Evolutionary conservation across 495 filamentous ascomycete species (phyloP), one percentile per base, ranked within the genome.

Genomic region (Usnea hakonensis): DNA sequence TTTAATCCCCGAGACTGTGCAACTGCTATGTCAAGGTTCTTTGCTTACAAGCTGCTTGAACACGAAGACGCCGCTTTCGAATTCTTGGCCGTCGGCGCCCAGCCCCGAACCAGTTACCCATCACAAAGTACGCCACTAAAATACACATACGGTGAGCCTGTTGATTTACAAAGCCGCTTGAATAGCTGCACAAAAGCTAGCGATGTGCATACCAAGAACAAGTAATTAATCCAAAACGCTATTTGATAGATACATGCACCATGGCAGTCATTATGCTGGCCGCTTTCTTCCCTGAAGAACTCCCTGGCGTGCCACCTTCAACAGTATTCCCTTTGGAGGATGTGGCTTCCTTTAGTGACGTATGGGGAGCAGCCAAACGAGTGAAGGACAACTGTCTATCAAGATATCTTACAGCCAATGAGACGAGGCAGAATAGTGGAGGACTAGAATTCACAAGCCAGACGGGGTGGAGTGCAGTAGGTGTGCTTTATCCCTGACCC

Each of bases 191-290:
- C 11, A 17, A 13, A 7, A 50, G 7, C 26, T 11, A 1, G n/a
- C 23, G 23, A 16, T 28, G 26, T 50, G 26, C 26, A 30, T 28
- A 37, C 5, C 17, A 17, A 19, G 2, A 16, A 30, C 8, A 3
- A 17, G 23, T 50, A 11, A 5, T 21, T 57, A 13, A 28, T 9
- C 37, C 14, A 37, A 2, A 19, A n/a, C 23, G 13, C 9, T 9
- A 19, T 36, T n/a, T 28, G 17, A 19, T 28, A 62, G 60, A 40
- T 14, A 48, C 30, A 28, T 62, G 60, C 60, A 62, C 60, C 9
- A 46, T 62, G 38, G 53, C 52, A 10, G 35, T 62, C 16, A 53
- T 41, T 6, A 55, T 57, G 53, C 17, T 62, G 32, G 8, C 21
- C 8, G 0, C 19, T 7, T 62, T 62, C 32, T 8, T 23, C 2